Percentiles rank a stretch among this genome's conserved stretches.
Conservation (phyloP, 192 early-diverging fungal genomes). For the Umbelopsis sp. region DNA sequence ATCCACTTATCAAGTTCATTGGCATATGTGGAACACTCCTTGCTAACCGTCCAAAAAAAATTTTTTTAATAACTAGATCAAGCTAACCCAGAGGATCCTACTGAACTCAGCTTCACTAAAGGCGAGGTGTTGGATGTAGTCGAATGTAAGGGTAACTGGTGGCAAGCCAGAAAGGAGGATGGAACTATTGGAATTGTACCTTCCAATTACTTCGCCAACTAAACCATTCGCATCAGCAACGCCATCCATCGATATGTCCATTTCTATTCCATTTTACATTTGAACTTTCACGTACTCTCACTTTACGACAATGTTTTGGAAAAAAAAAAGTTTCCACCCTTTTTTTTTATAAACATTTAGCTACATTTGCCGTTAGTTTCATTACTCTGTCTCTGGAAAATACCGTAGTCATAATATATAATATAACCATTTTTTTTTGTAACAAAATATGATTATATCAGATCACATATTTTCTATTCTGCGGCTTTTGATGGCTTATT, state of each 20-base stretch:
- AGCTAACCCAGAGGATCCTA: conserved; percentile 88
- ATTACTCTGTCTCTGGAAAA: background rate
- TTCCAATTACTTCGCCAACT: conserved; percentile 68
- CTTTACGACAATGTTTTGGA: background rate
- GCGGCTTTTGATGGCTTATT: background rate
- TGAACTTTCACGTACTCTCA: background rate
- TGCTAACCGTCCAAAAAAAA: background rate
- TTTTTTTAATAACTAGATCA: conserved; percentile 57
- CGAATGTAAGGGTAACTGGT: conserved; percentile 96
- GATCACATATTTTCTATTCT: background rate
- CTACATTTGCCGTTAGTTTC: background rate
- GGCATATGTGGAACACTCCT: background rate
- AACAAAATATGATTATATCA: background rate
- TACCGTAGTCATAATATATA: conserved; percentile 11
- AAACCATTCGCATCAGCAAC: background rate
- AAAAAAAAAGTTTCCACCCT: background rate
- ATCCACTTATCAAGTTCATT: background rate
- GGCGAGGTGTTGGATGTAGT: conserved; percentile 85
- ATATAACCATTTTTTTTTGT: background rate
- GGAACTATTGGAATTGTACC: conserved; percentile 87
- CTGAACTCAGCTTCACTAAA: conserved; percentile 87
- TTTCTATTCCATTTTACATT: background rate
- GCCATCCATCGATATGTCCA: background rate
- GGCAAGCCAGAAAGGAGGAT: conserved; percentile 86
- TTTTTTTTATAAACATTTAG: conserved; percentile 6